A percentile compares a stretch with the other conserved stretches of the same genome.
phyloP scores from a whole-genome alignment of 169 alveolate genomes.

The Perkinsus chesapeaki region DNA sequence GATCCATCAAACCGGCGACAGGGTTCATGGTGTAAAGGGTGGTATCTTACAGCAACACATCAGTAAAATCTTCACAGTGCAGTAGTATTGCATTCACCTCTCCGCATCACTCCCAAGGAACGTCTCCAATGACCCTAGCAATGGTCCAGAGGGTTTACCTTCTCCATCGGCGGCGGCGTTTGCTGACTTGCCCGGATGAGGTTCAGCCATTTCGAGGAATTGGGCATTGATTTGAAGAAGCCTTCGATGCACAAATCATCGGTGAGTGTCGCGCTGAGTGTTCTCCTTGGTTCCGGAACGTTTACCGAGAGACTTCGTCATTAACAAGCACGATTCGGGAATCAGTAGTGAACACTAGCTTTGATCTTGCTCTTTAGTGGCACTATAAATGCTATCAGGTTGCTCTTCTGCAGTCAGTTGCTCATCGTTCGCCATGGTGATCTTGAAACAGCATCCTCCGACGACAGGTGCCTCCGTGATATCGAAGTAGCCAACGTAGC shows the following conservation, averaged over 20 bases:
- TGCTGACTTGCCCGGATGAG: neutral
- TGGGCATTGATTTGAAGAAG: too few species aligned
- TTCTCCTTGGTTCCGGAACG: too few species aligned
- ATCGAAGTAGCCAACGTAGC: neutral
- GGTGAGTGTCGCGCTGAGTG: neutral
- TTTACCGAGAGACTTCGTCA: neutral
- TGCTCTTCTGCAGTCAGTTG: neutral
- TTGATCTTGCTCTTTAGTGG: neutral
- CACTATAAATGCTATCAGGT: neutral
- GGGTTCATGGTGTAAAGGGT: neutral
- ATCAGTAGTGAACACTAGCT: neutral
- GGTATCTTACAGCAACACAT: neutral
- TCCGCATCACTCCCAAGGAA: neutral
- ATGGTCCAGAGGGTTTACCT: neutral
- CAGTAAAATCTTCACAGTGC: neutral
- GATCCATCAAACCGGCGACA: neutral
- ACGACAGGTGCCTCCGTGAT: neutral
- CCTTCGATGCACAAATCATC: neutral
- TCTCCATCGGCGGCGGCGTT: neutral
- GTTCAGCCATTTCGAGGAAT: neutral
- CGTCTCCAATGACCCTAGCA: neutral
- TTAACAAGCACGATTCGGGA: neutral
- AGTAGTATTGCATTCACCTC: neutral
- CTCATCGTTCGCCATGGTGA: neutral
- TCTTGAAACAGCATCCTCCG: neutral